Percentiles rank a stretch among this genome's conserved stretches.
These are phyloP conservation scores for Ogataea trehalophila DNA, from an alignment of 805 yeast genomes.

Conservation along the genomic window DNA sequence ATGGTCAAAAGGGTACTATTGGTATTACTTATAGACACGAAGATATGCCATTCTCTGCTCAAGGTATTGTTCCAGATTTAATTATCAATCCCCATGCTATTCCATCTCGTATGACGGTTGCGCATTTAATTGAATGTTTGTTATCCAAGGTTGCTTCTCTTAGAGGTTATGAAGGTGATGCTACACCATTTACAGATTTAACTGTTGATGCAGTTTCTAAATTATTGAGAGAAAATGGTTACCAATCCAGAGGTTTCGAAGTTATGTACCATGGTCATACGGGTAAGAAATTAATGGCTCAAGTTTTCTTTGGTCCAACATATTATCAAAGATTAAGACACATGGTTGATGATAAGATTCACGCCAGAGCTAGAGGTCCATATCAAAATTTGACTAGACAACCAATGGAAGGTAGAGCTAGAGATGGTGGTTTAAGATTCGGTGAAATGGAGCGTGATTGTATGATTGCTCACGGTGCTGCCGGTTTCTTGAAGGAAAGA, in stretches of 20 bases:
- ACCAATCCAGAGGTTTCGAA: slow-evolving; percentile 97
- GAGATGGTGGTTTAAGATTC: slow-evolving; percentile 98
- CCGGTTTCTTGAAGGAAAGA: slow-evolving; percentile 95
- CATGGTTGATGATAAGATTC: slow-evolving; percentile 99
- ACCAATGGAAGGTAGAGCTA: slow-evolving; percentile 98
- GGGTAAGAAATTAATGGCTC: slow-evolving; percentile 96
- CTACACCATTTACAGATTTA: slow-evolving; percentile 97
- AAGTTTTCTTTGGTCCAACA: slow-evolving; percentile 98
- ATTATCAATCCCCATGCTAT: slow-evolving; percentile 99
- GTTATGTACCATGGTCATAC: slow-evolving; percentile 99
- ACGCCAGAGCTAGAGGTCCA: slow-evolving; percentile 99
- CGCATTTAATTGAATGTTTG: slow-evolving; percentile 97
- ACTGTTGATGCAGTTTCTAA: slow-evolving; percentile 96
- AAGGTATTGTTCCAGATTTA: slow-evolving; percentile 96
- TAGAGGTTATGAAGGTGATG: slow-evolving; percentile 98
- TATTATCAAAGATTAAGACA: slow-evolving; percentile 98
- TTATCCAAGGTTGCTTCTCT: slow-evolving; percentile 91
- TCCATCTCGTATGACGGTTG: slow-evolving; percentile 99
- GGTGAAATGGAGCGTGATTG: slow-evolving; percentile 99
- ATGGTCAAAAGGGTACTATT: slow-evolving; percentile 99
- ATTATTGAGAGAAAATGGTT: slow-evolving; percentile 90
- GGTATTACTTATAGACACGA: slow-evolving; percentile 98
- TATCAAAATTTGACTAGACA: slow-evolving; percentile 96
- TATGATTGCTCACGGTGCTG: slow-evolving; percentile 99
- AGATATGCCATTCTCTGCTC: slow-evolving; percentile 96